Percentiles rank a stretch among this genome's conserved stretches.
Conservation (phyloP, 768 basidiomycete genomes). For the Pilatotrama ljubarskyi region DNA sequence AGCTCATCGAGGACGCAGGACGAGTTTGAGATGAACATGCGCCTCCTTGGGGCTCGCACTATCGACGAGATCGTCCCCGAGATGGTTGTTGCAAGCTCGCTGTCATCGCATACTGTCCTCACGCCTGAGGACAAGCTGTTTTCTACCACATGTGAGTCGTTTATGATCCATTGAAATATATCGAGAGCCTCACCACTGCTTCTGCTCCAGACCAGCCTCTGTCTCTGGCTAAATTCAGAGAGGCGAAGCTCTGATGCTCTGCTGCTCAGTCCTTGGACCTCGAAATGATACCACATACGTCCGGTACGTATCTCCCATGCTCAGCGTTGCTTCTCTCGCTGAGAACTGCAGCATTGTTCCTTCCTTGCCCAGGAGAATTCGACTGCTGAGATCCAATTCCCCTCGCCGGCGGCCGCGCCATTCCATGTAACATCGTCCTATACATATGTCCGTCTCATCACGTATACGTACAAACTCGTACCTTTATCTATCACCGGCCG, state of each 20-base stretch:
- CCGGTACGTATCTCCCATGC: too few species aligned
- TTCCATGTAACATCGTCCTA: background rate
- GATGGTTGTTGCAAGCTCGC: conserved; percentile 83
- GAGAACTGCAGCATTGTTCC: too few species aligned
- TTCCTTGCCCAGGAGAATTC: too few species aligned
- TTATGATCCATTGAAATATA: background rate
- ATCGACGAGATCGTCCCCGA: conserved; percentile 76
- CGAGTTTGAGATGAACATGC: conserved; percentile 97
- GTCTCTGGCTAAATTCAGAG: conserved; percentile 21
- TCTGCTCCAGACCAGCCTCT: conserved; percentile 22
- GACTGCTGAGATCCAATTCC: background rate
- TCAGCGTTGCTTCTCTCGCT: too few species aligned
- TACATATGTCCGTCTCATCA: background rate
- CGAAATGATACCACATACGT: too few species aligned
- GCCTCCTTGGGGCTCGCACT: conserved; percentile 79
- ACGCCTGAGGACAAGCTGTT: conserved; percentile 74
- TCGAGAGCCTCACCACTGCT: background rate
- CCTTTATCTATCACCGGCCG: background rate
- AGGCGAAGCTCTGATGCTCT: conserved; percentile 20
- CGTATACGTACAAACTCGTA: background rate
- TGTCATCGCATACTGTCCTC: conserved; percentile 60
- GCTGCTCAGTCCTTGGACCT: background rate
- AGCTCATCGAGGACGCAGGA: conserved; percentile 51
- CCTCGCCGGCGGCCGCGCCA: background rate
- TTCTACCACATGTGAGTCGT: conserved; percentile 71